A percentile compares a stretch with the other conserved stretches of the same genome.
These are phyloP conservation scores for Misopates orontium DNA, from an alignment of 257 asterid genomes.

Conservation along the genomic window DNA sequence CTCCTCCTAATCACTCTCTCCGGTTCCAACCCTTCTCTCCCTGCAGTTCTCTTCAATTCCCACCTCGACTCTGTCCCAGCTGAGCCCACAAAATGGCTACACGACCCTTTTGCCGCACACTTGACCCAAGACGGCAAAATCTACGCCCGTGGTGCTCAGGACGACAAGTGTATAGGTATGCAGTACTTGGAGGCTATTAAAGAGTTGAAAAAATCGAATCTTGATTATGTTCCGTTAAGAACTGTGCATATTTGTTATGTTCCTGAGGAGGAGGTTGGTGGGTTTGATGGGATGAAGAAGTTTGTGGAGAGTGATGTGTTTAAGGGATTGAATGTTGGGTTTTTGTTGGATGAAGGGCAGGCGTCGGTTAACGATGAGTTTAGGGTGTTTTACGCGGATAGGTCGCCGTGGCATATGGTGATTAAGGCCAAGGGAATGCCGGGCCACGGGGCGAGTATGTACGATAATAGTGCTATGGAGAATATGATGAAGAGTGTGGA, in stretches of 20 bases:
- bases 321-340: constrained; percentile 64
- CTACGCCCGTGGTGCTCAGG: constrained; percentile 93
- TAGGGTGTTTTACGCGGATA: constrained; percentile 85
- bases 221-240: constrained; percentile 46
- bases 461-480: constrained; percentile 79
- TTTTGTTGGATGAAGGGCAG: constrained; percentile 92
- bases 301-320: constrained; percentile 60
- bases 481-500: constrained; percentile 85
- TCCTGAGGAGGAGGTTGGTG: constrained; percentile 90
- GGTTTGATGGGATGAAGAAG: constrained; percentile 81
- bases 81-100: constrained; percentile 76
- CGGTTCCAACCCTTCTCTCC: constrained; percentile 77
- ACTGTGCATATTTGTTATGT: constrained; percentile 66
- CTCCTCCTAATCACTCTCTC: constrained; percentile 72
- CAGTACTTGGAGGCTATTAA: constrained; percentile 81
- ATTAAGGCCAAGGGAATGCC: constrained; percentile 72
- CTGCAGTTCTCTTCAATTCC: constrained; percentile 74
- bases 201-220: constrained; percentile 26
- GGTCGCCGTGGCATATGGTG: constrained; percentile 84
- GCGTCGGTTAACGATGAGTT: constrained; percentile 75
- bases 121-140: constrained; percentile 64
- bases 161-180: constrained; percentile 81
- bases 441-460: constrained; percentile 87
- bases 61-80: constrained; percentile 96
- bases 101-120: constrained; percentile 78